Evolutionary conservation across 768 basidiomycete genomes (phyloP).

Genomic region (Tulasnella sp.): DNA sequence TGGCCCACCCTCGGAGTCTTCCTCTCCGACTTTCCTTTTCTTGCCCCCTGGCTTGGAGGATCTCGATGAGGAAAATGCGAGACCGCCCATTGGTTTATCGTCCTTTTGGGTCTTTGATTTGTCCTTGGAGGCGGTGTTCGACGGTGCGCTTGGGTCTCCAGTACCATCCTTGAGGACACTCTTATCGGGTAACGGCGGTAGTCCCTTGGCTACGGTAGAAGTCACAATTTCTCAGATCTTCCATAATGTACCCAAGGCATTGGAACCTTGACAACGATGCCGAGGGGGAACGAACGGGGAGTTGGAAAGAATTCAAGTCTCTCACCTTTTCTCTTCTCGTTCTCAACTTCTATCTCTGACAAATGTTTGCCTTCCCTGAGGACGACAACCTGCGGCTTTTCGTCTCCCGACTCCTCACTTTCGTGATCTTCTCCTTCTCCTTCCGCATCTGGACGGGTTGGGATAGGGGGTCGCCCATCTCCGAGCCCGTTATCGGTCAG

Average conservation of each 20-base stretch:
- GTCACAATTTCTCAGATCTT: neutral
- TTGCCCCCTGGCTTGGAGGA: constrained; percentile 27
- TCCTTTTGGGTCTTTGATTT: constrained; percentile 13
- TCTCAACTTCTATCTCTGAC: constrained; percentile 69
- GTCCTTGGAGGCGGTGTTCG: constrained; percentile 18
- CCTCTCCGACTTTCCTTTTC: constrained; percentile 35
- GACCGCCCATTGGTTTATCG: constrained; percentile 7
- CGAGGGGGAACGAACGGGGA: neutral
- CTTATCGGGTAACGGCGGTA: constrained; percentile 29
- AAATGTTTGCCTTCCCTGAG: constrained; percentile 86
- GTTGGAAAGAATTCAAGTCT: neutral
- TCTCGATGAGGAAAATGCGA: constrained; percentile 29
- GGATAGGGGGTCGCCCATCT: constrained; percentile 23
- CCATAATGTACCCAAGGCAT: neutral
- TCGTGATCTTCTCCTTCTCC: constrained; percentile 34
- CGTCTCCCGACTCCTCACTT: constrained; percentile 67
- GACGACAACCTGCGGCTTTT: constrained; percentile 85
- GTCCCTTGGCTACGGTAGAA: constrained; percentile 28
- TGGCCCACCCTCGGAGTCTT: constrained; percentile 8
- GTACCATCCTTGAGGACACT: neutral
- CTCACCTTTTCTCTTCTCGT: constrained; percentile 67
- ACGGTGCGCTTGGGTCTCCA: constrained; percentile 25
- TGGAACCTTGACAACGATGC: neutral
- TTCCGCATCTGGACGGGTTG: constrained; percentile 22
- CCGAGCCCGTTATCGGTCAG: neutral